Evolutionary conservation across 106 monocot genomes (phyloP).

Genomic region (Apostasia shenzhenica): DNA sequence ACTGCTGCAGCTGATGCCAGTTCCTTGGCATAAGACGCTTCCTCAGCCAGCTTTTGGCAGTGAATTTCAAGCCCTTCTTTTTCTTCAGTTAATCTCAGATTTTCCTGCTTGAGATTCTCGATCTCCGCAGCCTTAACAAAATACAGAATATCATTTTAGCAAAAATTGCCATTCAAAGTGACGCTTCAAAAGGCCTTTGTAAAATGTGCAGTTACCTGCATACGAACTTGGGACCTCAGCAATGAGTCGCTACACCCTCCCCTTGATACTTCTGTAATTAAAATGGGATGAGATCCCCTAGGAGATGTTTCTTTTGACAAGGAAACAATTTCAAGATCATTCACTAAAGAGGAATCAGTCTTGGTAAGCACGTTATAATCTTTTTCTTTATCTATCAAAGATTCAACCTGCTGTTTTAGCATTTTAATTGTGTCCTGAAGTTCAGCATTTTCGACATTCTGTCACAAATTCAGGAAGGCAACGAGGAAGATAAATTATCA

Average conservation of each 20-base stretch:
- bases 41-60: constrained; percentile 78
- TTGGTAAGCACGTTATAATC: constrained; percentile 12
- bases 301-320: constrained; percentile 20
- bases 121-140: constrained; percentile 76
- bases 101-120: constrained; percentile 88
- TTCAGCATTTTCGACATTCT: constrained; percentile 74
- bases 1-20: constrained; percentile 92
- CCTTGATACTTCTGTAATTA: constrained; percentile 22
- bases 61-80: constrained; percentile 90
- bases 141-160: constrained; percentile 1
- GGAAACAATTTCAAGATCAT: constrained; percentile 8
- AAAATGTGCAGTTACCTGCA: constrained; percentile 41
- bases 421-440: constrained; percentile 54
- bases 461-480: constrained; percentile 6
- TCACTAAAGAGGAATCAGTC: constrained; percentile 15
- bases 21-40: constrained; percentile 96
- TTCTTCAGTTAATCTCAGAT: constrained; percentile 66
- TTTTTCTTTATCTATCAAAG: constrained; percentile 21
- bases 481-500: constrained; percentile 5
- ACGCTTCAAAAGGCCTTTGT: neutral
- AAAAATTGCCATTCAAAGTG: neutral
- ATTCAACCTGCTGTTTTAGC: constrained; percentile 57
- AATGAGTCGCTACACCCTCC: constrained; percentile 19
- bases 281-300: neutral
- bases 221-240: constrained; percentile 73